Conservation (phyloP, 2,329 filamentous ascomycete species). For the Tolypocladium album region DNA sequence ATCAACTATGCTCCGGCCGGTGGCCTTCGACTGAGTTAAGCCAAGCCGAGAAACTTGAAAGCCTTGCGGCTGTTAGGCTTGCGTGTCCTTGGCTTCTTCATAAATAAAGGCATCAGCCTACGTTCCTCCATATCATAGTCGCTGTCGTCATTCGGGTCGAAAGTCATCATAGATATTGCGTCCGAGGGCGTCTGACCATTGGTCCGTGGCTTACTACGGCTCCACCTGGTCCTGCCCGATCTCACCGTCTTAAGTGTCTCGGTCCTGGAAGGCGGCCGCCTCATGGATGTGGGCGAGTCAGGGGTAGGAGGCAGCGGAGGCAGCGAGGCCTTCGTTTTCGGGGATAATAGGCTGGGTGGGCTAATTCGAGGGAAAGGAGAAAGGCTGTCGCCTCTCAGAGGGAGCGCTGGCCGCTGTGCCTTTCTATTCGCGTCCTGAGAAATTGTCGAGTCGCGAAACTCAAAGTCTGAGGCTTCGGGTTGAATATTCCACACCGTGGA, state of each 20-base stretch:
- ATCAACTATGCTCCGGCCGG: not conserved
- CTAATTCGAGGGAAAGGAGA: conserved; percentile 18
- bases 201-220: conserved; percentile 16
- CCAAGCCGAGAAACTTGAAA: conserved; percentile 41
- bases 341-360: conserved; percentile 11
- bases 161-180: conserved; percentile 19
- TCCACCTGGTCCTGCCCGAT: conserved; percentile 17
- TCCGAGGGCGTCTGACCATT: conserved; percentile 12
- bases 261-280: conserved; percentile 4
- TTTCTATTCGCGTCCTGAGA: conserved; percentile 9
- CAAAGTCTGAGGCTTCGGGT: conserved; percentile 24
- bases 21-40: conserved; percentile 11
- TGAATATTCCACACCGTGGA: conserved; percentile 37
- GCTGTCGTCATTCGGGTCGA: conserved; percentile 27
- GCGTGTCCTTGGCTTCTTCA: conserved; percentile 20
- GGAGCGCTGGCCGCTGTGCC: conserved; percentile 14
- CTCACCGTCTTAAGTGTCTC: conserved; percentile 16
- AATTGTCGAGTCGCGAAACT: conserved; percentile 26
- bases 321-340: not conserved
- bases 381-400: conserved; percentile 11
- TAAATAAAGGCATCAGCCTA: conserved; percentile 40
- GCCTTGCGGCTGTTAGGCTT: conserved; percentile 39
- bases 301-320: not conserved
- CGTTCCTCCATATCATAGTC: conserved; percentile 37
- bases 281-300: conserved; percentile 2